Evolutionary conservation across 2,329 filamentous ascomycete species (phyloP), one percentile per base, ranked within the genome.

Genomic region (Fusarium cicatricum): DNA sequence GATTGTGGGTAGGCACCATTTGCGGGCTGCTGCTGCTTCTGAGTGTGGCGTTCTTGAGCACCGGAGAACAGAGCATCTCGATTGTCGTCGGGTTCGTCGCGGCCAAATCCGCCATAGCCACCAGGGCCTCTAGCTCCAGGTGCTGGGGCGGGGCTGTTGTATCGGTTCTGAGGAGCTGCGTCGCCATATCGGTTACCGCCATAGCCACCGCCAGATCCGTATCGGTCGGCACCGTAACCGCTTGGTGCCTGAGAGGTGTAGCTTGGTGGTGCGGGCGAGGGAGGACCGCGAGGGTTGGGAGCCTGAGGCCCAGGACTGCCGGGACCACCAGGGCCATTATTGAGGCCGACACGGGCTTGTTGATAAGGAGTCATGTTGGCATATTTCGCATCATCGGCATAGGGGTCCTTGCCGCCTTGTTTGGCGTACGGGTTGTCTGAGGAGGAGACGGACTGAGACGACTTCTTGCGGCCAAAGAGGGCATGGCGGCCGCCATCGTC

Each of bases 51-150:
- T 51, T 83, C 72, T 28, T 81, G 74, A 3, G 84, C 85, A 40
- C 82, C 82, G 10, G 83, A 63, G 55, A 91, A 90, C 4, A 91
- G 79, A 23, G 83, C 85, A 68, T 89, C 84, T 34, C 87, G 81
- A 60, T 87, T 82, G 54, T 75, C 75, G 50, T 86, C 83, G 5
- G 78, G 77, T 44, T 74, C 76, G 28, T 72, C 71, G 42, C 77
- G 75, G 39, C 83, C 84, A 52, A 88, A 74, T 7, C 85, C 85
- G 31, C 86, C 86, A 60, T 89, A 89, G 23, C 85, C 85, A 40
- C 84, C 83, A 11, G 81, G 79, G 11, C 83, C 81, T 65, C 77
- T 73, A 54, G 74, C 69, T 33, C 70, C 70, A 26, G 72, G 60
- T 10, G 74, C 59, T 14, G 71, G 67, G 11, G 71, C 65, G 28